Evolutionary conservation across 441 rosid genomes (phyloP).

Genomic region (Monsonia emarginata): DNA sequence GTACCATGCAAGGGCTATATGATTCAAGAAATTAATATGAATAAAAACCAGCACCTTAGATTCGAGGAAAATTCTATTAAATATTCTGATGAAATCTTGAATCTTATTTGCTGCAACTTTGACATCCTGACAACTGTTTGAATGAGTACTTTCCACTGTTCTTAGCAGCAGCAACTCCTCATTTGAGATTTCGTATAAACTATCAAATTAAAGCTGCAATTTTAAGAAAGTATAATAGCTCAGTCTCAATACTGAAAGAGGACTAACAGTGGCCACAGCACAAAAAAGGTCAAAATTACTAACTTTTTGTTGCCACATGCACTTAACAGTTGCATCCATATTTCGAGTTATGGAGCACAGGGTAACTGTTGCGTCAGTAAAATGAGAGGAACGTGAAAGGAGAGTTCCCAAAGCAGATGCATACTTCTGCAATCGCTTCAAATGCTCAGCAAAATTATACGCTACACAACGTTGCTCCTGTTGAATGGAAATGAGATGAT

Average conservation of each 20-base stretch:
- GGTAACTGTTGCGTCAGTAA: conserved; percentile 18
- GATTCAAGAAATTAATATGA: conserved; percentile 5
- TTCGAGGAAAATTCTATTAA: conserved; percentile 38
- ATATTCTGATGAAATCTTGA: conserved; percentile 43
- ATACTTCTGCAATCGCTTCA: conserved; percentile 39
- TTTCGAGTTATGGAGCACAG: conserved; percentile 39
- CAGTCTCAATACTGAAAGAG: not conserved
- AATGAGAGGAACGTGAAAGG: conserved; percentile 23
- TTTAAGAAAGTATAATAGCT: conserved; percentile 7
- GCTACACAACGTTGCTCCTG: conserved; percentile 60
- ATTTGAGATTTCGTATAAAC: conserved; percentile 36
- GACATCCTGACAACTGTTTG: conserved; percentile 46
- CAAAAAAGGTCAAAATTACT: conserved; percentile 9
- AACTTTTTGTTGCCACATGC: conserved; percentile 87
- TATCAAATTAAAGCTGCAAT: conserved; percentile 74
- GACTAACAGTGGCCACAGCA: not conserved
- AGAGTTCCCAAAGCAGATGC: conserved; percentile 33
- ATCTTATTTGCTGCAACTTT: conserved; percentile 36
- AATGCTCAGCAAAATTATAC: conserved; percentile 46
- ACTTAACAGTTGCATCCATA: conserved; percentile 37
- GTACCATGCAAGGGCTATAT: conserved; percentile 20
- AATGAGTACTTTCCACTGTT: conserved; percentile 51
- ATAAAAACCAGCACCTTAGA: conserved; percentile 55
- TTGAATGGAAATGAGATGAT: conserved; percentile 72
- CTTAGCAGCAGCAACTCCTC: conserved; percentile 59